phyloP scores from a whole-genome alignment of 495 filamentous ascomycete species.

The Filosporella fistucella region DNA sequence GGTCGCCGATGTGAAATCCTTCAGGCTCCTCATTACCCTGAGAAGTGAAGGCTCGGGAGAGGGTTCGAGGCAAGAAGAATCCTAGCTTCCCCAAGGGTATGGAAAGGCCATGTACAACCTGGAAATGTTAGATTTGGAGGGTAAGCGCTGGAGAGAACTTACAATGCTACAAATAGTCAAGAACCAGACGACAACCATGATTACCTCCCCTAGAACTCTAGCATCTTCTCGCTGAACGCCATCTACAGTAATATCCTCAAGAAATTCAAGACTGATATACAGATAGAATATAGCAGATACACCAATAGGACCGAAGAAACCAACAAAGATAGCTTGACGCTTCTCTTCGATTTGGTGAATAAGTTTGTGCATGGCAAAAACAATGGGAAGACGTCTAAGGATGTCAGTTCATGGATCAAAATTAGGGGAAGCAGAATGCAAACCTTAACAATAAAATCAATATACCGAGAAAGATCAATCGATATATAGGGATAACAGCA shows the following conservation, averaged over 20 bases:
- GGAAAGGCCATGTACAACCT: slow-evolving; percentile 84
- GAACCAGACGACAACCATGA: slow-evolving; percentile 80
- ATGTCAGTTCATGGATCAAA: slow-evolving; percentile 2
- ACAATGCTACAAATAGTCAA: slow-evolving; percentile 82
- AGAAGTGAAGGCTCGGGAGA: slow-evolving; percentile 44
- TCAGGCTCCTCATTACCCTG: slow-evolving; percentile 28
- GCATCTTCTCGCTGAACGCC: slow-evolving; percentile 64
- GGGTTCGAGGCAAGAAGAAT: slow-evolving; percentile 70
- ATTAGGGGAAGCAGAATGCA: slow-evolving; percentile 23
- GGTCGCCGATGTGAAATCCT: slow-evolving; percentile 10
- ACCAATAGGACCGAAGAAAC: slow-evolving; percentile 95
- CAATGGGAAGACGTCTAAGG: slow-evolving; percentile 66
- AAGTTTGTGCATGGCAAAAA: slow-evolving; percentile 66
- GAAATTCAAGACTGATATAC: slow-evolving; percentile 70
- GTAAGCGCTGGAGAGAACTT: slow-evolving; percentile 30
- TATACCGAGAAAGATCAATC: slow-evolving; percentile 74
- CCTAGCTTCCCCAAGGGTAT: slow-evolving; percentile 83
- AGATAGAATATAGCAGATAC: slow-evolving; percentile 90
- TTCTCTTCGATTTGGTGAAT: slow-evolving; percentile 77
- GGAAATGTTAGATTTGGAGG: neutral
- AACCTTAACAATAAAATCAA: slow-evolving; percentile 65
- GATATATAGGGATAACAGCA: slow-evolving; percentile 67
- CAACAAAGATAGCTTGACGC: slow-evolving; percentile 74
- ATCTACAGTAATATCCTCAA: slow-evolving; percentile 50
- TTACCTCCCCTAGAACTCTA: slow-evolving; percentile 51